A percentile compares a stretch with the other conserved stretches of the same genome.
phyloP scores from a whole-genome alignment of 176 grass and related monocot species.

The Oryza officinalis region DNA sequence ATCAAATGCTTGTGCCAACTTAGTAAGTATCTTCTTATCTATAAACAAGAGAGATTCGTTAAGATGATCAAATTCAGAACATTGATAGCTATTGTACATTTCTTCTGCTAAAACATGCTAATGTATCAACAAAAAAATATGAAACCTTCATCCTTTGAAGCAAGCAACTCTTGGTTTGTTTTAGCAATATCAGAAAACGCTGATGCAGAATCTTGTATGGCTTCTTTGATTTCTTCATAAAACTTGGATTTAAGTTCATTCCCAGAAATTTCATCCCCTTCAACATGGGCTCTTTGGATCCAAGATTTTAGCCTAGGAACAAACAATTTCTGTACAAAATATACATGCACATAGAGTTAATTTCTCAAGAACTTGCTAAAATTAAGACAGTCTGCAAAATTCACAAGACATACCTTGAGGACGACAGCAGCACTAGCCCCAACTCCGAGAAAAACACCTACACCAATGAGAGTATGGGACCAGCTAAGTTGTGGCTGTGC shows the following conservation, averaged over 20 bases:
- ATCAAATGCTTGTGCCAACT: conserved; percentile 71
- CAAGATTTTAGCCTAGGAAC: conserved; percentile 72
- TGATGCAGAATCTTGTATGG: conserved; percentile 65
- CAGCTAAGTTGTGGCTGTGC: conserved; percentile 48
- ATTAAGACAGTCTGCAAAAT: not conserved
- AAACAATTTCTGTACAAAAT: conserved; percentile 62
- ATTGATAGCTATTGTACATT: not conserved
- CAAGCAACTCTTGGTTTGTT: conserved; percentile 77
- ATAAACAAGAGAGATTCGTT: conserved; percentile 8
- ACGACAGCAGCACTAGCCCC: conserved; percentile 58
- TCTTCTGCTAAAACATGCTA: conserved; percentile 4
- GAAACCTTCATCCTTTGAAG: conserved; percentile 83
- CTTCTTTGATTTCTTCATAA: conserved; percentile 75
- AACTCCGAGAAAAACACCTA: conserved; percentile 63
- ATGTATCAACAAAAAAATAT: conserved; percentile 17
- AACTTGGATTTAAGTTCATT: conserved; percentile 56
- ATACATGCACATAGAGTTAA: conserved; percentile 22
- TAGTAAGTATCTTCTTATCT: conserved; percentile 79
- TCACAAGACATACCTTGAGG: conserved; percentile 58
- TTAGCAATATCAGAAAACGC: conserved; percentile 69
- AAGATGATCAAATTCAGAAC: conserved; percentile 26
- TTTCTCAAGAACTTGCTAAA: conserved; percentile 1
- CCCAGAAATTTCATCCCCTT: conserved; percentile 66
- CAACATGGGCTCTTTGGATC: conserved; percentile 59
- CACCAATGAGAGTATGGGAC: conserved; percentile 66